phyloP scores from a whole-genome alignment of 371 early-diverging fungal genomes.

The Blakeslea trispora region DNA sequence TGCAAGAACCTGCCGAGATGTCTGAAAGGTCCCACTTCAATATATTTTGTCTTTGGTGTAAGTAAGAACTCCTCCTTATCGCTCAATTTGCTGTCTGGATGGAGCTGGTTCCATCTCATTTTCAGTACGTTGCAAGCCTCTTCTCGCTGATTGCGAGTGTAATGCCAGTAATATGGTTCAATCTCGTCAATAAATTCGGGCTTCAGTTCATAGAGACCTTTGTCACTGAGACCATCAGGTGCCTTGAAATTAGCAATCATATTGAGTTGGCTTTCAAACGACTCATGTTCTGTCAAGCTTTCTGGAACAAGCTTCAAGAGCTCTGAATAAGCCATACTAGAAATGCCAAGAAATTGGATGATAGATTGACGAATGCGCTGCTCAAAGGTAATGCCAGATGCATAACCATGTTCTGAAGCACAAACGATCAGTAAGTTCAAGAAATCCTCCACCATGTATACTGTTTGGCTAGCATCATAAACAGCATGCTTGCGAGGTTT shows the following conservation, averaged over 20 bases:
- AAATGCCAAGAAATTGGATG: conserved; percentile 78
- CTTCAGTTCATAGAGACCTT: conserved; percentile 87
- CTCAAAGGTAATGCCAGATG: conserved; percentile 65
- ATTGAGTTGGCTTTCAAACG: conserved; percentile 76
- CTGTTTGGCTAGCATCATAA: conserved; percentile 70
- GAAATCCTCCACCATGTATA: conserved; percentile 84
- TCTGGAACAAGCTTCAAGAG: conserved; percentile 83
- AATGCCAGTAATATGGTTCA: conserved; percentile 93
- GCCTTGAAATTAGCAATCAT: conserved; percentile 79
- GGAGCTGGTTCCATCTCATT: conserved; percentile 29
- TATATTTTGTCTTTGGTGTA: conserved; percentile 59
- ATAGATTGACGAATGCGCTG: conserved; percentile 85
- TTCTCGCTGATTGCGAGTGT: conserved; percentile 87
- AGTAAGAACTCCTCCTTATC: conserved; percentile 52
- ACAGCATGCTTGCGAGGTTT: conserved; percentile 37
- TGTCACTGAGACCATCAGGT: conserved; percentile 81
- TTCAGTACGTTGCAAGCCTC: conserved; percentile 77
- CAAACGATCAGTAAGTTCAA: conserved; percentile 81
- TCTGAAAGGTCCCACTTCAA: conserved; percentile 72
- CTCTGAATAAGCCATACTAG: conserved; percentile 82
- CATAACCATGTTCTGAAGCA: conserved; percentile 79
- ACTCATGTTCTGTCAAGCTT: conserved; percentile 70
- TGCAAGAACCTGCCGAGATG: conserved; percentile 71
- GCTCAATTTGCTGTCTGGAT: conserved; percentile 20
- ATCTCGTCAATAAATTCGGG: conserved; percentile 81